Base-by-base conservation (phyloP, 2,329 filamentous ascomycete genomes). In the Pestalotiopsis sp. region DNA sequence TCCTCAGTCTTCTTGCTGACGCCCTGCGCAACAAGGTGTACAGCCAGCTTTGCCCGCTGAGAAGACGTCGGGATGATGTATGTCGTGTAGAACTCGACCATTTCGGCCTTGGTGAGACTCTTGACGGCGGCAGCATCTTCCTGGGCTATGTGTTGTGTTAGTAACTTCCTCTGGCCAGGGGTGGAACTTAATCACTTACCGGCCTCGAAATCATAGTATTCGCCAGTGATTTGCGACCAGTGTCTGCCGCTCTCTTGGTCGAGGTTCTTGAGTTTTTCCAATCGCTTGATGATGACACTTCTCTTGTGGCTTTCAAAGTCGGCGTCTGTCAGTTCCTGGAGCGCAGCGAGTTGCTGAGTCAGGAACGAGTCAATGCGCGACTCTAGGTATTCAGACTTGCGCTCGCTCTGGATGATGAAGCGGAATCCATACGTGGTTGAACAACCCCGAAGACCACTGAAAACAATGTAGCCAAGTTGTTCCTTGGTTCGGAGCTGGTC, bases 401-500 rank as follows among this genome's bases (percentile, higher is more conserved):
- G 92, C 81, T 99, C 95, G 77, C 94, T 97, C 82, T 99, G 96
- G 38, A 99, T 94, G 70, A 98, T 88, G 72, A 99, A 92, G 5
- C 95, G 89, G 80, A 96, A 96, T 1, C 93, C 93, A 75, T 93
- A 91, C 0, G 92, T 95, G 0, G 92, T 94, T n/a, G 90, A 83
- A 67, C 92, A 89, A 66, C 88, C 87, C 52, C 91, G 86, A 12
- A 90, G 86, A 36, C 94, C 93, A 63, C 93, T 95, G 81, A 95
- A 97, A 0, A 99, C 95, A 66, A 99, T 93, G 75, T 99, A 99
- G 13, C 96, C 96, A 6, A 99, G 91, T 81, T 99, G 95, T 80
- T 99, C 95, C 81, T 98, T 98, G 58, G 96, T 98, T 64, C 96
- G 90, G 7, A 99, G 86, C 79, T 97, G 94, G 80, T 99, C 94